Conservation (phyloP, 345 rosid genomes). For the Syzygium aromaticum region DNA sequence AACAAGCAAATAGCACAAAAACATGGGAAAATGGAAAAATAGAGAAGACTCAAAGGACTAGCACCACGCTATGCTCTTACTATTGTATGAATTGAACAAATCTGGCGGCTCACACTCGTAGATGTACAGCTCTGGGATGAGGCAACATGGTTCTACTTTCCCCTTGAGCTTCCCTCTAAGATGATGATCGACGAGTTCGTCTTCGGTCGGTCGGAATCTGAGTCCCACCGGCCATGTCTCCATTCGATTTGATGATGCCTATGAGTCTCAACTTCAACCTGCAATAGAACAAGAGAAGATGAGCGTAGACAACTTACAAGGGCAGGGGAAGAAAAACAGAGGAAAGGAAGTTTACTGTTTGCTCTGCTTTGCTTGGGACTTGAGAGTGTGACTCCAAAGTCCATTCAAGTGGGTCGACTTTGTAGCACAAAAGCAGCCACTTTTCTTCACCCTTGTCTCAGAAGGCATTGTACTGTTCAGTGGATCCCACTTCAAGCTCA, state of each 20-base stretch:
- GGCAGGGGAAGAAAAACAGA: background rate
- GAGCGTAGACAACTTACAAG: background rate
- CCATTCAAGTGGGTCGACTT: background rate
- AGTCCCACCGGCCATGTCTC: background rate
- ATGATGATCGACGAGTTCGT: background rate
- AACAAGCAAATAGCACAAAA: background rate
- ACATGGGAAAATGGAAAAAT: background rate
- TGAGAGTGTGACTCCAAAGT: background rate
- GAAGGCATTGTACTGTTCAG: background rate
- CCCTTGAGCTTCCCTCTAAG: background rate
- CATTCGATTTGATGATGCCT: background rate
- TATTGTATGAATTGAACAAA: background rate
- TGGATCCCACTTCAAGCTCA: background rate
- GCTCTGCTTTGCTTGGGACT: background rate
- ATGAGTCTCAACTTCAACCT: background rate
- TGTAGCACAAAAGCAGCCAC: background rate
- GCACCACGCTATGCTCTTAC: background rate
- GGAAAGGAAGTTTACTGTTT: background rate
- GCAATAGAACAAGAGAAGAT: background rate
- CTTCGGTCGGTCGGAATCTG: background rate
- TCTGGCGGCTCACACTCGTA: background rate
- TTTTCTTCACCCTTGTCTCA: background rate
- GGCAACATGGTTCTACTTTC: background rate
- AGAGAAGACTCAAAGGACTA: background rate
- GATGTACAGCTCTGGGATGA: conserved; percentile 1